These are phyloP conservation scores for Mucor irregularis DNA, from an alignment of 371 early-diverging fungal genomes.

Conservation along the genomic window DNA sequence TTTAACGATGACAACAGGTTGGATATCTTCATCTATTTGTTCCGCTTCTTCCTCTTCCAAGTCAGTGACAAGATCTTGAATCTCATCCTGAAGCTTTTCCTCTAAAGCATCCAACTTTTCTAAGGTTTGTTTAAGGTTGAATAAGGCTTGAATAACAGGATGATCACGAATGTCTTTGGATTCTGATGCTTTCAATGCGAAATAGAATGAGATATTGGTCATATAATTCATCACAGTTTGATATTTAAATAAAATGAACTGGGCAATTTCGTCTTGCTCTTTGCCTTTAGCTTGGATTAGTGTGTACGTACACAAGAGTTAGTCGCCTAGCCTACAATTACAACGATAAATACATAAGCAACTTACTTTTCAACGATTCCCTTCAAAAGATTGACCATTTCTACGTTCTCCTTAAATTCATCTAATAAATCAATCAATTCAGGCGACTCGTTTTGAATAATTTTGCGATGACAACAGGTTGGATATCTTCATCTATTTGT, in stretches of 20 bases:
- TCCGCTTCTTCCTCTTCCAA: conserved; percentile 26
- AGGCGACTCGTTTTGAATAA: conserved; percentile 79
- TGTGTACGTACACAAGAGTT: no score
- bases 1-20: no score
- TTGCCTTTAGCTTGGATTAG: conserved; percentile 14
- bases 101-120: conserved; percentile 71
- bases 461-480: no score
- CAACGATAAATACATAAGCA: neutral
- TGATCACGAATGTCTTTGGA: conserved; percentile 67
- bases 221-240: conserved; percentile 70
- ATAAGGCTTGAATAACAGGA: conserved; percentile 81
- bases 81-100: conserved; percentile 45
- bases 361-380: conserved; percentile 31
- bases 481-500: neutral
- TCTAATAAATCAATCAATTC: conserved; percentile 78
- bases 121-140: conserved; percentile 69
- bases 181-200: conserved; percentile 74
- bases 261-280: conserved; percentile 23
- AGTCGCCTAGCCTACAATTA: no score
- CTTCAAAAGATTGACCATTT: conserved; percentile 36
- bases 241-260: conserved; percentile 59
- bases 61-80: conserved; percentile 28
- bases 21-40: conserved; percentile 12
- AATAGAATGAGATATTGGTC: conserved; percentile 88
- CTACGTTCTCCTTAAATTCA: conserved; percentile 70